These are phyloP conservation scores for Tolypocladium guangdongense DNA, from an alignment of 2,329 filamentous ascomycete genomes.

Conservation along the genomic window DNA sequence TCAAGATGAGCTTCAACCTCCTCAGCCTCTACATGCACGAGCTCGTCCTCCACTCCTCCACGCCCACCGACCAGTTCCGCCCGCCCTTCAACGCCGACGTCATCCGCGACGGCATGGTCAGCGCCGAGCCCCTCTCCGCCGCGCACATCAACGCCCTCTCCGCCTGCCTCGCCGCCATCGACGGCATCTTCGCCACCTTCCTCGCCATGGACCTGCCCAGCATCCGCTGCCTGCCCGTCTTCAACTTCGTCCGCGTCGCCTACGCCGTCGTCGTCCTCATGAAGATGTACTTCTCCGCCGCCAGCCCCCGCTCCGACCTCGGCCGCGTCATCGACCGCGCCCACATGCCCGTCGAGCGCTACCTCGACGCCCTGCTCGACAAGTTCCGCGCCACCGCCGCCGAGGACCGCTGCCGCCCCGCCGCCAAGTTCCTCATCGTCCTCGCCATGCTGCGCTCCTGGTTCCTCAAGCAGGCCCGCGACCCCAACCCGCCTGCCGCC, in stretches of 20 bases:
- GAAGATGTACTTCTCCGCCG: constrained; percentile 61
- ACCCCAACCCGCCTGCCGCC: background rate
- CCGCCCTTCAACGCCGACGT: constrained; percentile 34
- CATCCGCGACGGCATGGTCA: constrained; percentile 30
- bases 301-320: constrained; percentile 52
- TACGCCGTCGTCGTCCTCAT: constrained; percentile 63
- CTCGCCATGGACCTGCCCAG: constrained; percentile 45
- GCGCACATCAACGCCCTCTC: constrained; percentile 58
- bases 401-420: constrained; percentile 52
- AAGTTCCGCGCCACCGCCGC: constrained; percentile 55
- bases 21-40: constrained; percentile 68
- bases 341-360: constrained; percentile 52
- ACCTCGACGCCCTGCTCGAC: constrained; percentile 59
- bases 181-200: constrained; percentile 56
- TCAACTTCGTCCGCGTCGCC: constrained; percentile 60
- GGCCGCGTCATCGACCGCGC: constrained; percentile 59
- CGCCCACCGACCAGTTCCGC: constrained; percentile 42
- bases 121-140: constrained; percentile 25
- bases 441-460: constrained; percentile 59
- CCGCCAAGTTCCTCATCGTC: constrained; percentile 60
- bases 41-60: constrained; percentile 56
- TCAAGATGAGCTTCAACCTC: constrained; percentile 53
- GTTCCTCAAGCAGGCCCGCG: constrained; percentile 45
- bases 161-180: constrained; percentile 54
- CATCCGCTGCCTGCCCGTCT: constrained; percentile 56